phyloP scores from a whole-genome alignment of 2,329 filamentous ascomycete species.

The Fusarium sp. region DNA sequence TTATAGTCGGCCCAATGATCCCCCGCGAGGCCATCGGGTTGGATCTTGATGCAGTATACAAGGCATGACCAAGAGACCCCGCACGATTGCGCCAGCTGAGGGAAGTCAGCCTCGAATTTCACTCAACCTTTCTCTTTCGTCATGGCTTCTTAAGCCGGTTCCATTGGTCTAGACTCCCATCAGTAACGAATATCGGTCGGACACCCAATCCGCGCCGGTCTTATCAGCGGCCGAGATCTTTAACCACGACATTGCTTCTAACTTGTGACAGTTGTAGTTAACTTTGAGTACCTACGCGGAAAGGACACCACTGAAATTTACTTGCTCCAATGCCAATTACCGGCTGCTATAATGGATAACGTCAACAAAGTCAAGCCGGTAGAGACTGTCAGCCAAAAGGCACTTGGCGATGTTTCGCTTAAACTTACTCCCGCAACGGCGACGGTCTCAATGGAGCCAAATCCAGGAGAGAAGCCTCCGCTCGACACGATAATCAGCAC shows the following conservation, averaged over 20 bases:
- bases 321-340: no score
- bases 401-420: background rate
- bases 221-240: background rate
- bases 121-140: no score
- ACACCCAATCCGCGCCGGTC: background rate
- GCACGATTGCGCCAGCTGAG: no score
- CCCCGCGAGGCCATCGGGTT: no score
- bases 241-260: background rate
- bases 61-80: no score
- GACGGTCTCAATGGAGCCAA: background rate
- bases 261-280: background rate
- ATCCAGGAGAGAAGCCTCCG: conserved; percentile 1
- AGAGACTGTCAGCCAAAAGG: background rate
- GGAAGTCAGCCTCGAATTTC: no score
- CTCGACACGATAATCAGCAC: conserved; percentile 45
- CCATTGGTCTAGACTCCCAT: no score
- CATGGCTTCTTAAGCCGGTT: no score
- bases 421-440: background rate
- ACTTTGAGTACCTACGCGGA: background rate
- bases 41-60: no score
- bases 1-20: no score
- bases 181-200: no score
- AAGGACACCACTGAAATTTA: background rate
- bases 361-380: background rate
- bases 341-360: background rate